A percentile compares a stretch with the other conserved stretches of the same genome.
These are phyloP conservation scores for Kluyveromyces marxianus DNA, from an alignment of 1,139 yeast genomes.

Conservation along the genomic window DNA sequence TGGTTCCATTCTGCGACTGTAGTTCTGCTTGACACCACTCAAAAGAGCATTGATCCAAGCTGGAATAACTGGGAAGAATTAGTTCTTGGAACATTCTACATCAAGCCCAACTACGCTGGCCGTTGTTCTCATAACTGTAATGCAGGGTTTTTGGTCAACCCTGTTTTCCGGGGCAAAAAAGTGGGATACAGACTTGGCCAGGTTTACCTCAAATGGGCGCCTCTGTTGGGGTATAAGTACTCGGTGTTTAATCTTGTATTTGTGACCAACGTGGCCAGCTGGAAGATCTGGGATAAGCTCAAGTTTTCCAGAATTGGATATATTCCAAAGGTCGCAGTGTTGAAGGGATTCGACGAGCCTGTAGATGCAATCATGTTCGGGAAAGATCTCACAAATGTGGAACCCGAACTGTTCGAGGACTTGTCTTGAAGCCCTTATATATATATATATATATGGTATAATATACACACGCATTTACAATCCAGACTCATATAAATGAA, in stretches of 20 bases:
- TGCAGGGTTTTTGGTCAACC: constrained; percentile 66
- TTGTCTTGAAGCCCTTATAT: constrained; percentile 1
- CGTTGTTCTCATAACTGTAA: constrained; percentile 75
- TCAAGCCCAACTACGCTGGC: constrained; percentile 73
- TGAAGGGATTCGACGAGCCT: constrained; percentile 52
- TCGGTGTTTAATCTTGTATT: constrained; percentile 80
- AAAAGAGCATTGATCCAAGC: constrained; percentile 14
- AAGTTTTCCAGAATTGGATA: constrained; percentile 70
- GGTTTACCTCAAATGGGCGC: constrained; percentile 58
- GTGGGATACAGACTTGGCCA: constrained; percentile 58
- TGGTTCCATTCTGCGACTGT: constrained; percentile 88
- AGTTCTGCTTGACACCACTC: constrained; percentile 33
- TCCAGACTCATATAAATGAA: too few relatives aligned
- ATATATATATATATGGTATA: background rate
- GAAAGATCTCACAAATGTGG: constrained; percentile 38
- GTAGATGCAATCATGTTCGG: constrained; percentile 67
- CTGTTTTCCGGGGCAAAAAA: constrained; percentile 44
- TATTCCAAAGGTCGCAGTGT: constrained; percentile 55
- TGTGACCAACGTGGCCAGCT: constrained; percentile 61
- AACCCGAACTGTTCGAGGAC: constrained; percentile 18
- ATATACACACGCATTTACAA: background rate
- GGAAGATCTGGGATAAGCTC: constrained; percentile 63
- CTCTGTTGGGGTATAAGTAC: constrained; percentile 61
- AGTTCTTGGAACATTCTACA: constrained; percentile 61
- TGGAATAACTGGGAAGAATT: constrained; percentile 36